Evolutionary conservation across 768 basidiomycete genomes (phyloP).

Genomic region (Pleurotus platypus): DNA sequence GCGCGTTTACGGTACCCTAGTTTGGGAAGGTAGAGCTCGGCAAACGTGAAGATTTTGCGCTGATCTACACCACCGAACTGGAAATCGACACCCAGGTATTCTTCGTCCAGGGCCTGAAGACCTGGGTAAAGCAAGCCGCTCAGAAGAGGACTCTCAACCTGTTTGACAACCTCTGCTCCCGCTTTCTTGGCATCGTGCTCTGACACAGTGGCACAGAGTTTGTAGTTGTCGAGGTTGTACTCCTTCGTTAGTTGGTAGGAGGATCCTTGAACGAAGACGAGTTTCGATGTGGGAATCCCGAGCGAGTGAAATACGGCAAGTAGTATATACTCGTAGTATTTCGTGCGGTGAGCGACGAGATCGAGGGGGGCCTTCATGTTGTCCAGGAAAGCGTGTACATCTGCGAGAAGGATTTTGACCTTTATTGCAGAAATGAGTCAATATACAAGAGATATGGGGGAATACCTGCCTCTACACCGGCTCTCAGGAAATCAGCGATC

Average conservation of each 20-base stretch:
- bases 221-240: conserved; percentile 95
- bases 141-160: conserved; percentile 86
- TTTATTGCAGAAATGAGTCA: conserved; percentile 18
- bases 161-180: conserved; percentile 98
- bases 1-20: conserved; percentile 93
- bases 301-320: conserved; percentile 83
- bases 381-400: conserved; percentile 96
- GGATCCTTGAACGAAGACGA: conserved; percentile 85
- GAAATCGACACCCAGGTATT: conserved; percentile 94
- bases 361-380: conserved; percentile 95
- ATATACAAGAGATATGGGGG: conserved; percentile 1
- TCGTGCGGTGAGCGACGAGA: conserved; percentile 81
- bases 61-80: conserved; percentile 99
- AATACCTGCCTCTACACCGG: conserved; percentile 74
- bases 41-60: conserved; percentile 98
- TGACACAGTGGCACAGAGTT: conserved; percentile 83
- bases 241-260: conserved; percentile 89
- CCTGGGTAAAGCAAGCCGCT: conserved; percentile 95
- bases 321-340: conserved; percentile 86
- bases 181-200: conserved; percentile 98
- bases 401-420: conserved; percentile 82
- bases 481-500: conserved; percentile 92
- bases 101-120: conserved; percentile 93
- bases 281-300: conserved; percentile 82
- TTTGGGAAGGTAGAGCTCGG: conserved; percentile 90